Evolutionary conservation across 2,329 filamentous ascomycete genomes (phyloP).

Genomic region (Zarea fungicola): DNA sequence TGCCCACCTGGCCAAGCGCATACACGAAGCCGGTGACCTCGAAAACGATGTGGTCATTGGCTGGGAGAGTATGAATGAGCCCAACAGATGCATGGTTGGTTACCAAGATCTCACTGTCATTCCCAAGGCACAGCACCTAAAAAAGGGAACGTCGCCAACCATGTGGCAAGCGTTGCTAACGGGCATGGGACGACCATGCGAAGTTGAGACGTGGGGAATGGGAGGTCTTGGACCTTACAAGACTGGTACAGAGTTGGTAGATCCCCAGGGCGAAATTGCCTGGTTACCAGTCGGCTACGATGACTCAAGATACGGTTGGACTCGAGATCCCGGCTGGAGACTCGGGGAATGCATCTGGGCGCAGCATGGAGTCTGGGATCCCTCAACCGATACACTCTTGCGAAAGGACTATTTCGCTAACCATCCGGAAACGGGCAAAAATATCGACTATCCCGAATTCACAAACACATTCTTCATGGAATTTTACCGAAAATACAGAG

Average conservation of each 20-base stretch:
- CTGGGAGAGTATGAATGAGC: conserved; percentile 96
- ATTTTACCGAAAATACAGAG: conserved; percentile 71
- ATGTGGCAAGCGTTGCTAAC: conserved; percentile 91
- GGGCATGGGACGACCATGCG: conserved; percentile 84
- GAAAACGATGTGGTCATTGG: conserved; percentile 84
- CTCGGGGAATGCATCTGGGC: conserved; percentile 96
- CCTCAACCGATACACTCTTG: conserved; percentile 67
- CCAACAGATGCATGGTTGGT: conserved; percentile 81
- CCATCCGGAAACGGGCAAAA: conserved; percentile 67
- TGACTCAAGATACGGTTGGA: conserved; percentile 85
- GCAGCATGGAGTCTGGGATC: conserved; percentile 94
- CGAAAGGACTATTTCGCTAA: conserved; percentile 84
- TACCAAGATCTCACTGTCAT: conserved; percentile 75
- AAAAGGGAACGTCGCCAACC: conserved; percentile 89
- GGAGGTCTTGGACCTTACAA: conserved; percentile 90
- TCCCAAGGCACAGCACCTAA: conserved; percentile 80
- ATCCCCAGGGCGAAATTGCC: conserved; percentile 77
- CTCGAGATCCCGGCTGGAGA: conserved; percentile 80
- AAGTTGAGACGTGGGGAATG: conserved; percentile 90
- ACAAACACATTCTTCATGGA: conserved; percentile 90
- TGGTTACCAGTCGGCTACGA: conserved; percentile 84
- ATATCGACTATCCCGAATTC: conserved; percentile 76
- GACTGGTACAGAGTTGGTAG: conserved; percentile 73
- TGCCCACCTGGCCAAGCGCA: conserved; percentile 73
- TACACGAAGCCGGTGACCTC: conserved; percentile 84